Percentiles rank a stretch among this genome's conserved stretches.
phyloP scores from a whole-genome alignment of 768 basidiomycete species.

The Gloeophyllum trabeum region DNA sequence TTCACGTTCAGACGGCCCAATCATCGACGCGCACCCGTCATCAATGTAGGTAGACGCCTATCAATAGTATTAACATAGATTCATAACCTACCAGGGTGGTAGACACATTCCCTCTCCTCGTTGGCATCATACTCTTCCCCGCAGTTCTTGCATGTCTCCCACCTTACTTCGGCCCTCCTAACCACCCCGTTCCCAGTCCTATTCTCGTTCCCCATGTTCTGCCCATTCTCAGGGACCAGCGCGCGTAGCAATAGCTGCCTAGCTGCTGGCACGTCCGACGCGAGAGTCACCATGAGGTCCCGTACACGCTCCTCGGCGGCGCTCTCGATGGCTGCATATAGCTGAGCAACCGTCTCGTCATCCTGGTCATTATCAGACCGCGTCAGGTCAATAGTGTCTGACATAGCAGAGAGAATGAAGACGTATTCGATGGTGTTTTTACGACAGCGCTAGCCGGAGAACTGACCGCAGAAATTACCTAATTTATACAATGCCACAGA shows the following conservation, averaged over 20 bases:
- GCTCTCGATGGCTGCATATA: conserved; percentile 29
- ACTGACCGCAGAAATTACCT: no score
- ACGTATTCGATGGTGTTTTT: no score
- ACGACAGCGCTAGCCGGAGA: no score
- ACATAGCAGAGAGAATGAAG: neutral
- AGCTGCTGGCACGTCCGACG: conserved; percentile 27
- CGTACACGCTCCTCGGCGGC: conserved; percentile 33
- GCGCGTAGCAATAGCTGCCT: conserved; percentile 31
- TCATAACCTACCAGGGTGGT: conserved; percentile 41
- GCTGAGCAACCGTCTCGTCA: conserved; percentile 14
- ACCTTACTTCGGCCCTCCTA: conserved; percentile 21
- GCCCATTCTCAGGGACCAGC: conserved; percentile 24
- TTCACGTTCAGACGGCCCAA: conserved; percentile 31
- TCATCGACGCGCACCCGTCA: no score
- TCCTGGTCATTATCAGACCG: conserved; percentile 1
- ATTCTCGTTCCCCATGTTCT: neutral
- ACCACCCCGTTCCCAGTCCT: neutral
- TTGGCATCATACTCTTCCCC: conserved; percentile 34
- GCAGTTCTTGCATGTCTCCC: conserved; percentile 37
- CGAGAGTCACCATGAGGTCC: conserved; percentile 24
- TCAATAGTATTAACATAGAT: neutral
- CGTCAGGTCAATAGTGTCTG: neutral
- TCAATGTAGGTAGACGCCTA: neutral
- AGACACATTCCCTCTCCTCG: conserved; percentile 28
- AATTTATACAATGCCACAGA: no score